Evolutionary conservation across 805 yeast genomes (phyloP), one percentile per base, ranked within the genome.

Genomic region (Nematodospora valgi): DNA sequence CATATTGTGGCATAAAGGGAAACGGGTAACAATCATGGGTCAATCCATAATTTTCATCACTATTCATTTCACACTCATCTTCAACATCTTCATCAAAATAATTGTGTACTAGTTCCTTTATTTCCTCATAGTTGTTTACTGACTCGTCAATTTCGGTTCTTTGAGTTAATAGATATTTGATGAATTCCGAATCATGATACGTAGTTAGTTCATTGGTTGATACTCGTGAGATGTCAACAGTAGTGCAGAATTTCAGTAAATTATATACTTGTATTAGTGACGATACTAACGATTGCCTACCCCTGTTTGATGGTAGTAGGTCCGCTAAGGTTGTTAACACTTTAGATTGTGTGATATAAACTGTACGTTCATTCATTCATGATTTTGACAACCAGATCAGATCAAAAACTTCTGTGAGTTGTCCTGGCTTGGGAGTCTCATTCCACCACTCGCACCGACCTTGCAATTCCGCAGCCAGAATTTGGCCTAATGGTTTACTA

Each of bases 21-120:
- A 83, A 83, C 0, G 72, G 45, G 1, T 82, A 82, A 50, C 89
- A 83, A 51, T 83, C 93, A 40, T 73, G 74, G 11, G 54, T 53
- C 4, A 83, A 54, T 0, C 86, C 86, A 49, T 37, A 77, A 16
- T 43, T 24, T 28, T 54, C 54, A 3, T 64, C 37, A n/a, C n/a
- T n/a, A n/a, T n/a, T n/a, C 23, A 21, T 8, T 21, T 7, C 10
- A 8, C 10, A 10, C 9, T 8, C 9, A 7, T 40, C 38, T 6
- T 44, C 46, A 6, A 14, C 7, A 9, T 32, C 32, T 12, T 43
- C 46, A 11, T 43, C 37, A n/a, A n/a, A 7, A 30, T 12, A 16
- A 12, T 17, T 23, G 9, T 18, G 11, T 6, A 30, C 13, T 13
- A 23, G 24, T 23, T 28, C 21, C 24, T 19, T 32, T 12, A 43